Evolutionary conservation across 1,284 basidiomycete species (phyloP).

Genomic region (Agaricales sp.): DNA sequence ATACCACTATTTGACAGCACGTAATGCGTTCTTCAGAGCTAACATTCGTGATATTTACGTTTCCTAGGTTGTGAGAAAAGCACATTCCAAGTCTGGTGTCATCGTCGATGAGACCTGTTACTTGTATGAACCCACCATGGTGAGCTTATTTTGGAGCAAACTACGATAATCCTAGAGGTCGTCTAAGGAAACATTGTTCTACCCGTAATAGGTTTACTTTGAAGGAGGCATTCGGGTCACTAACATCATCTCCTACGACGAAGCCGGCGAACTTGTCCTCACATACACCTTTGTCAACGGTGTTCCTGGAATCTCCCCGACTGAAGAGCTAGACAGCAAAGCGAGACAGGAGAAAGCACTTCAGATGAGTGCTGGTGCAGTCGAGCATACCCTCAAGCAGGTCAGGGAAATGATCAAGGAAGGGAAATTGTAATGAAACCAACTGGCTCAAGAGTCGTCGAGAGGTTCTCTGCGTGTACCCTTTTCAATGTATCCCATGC

Average conservation of each 20-base stretch:
- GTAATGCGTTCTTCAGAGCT: no score
- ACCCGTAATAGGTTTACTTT: slow-evolving; percentile 22
- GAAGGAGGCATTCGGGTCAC: slow-evolving; percentile 18
- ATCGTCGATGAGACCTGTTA: slow-evolving; percentile 15
- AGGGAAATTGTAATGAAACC: slow-evolving; percentile 11
- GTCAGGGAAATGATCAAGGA: slow-evolving; percentile 18
- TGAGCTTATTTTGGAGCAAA: no score
- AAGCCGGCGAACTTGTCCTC: slow-evolving; percentile 16
- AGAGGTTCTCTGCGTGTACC: no score
- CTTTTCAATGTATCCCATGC: no score
- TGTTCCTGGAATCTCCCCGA: slow-evolving; percentile 15
- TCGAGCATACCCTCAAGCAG: slow-evolving; percentile 16
- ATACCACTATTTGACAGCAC: no score
- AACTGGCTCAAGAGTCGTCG: no score
- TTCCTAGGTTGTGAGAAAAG: neutral
- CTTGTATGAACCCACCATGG: slow-evolving; percentile 17
- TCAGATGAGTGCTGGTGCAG: slow-evolving; percentile 10
- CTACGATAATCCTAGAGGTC: no score
- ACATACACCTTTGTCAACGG: slow-evolving; percentile 23
- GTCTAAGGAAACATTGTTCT: no score
- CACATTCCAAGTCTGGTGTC: slow-evolving; percentile 6
- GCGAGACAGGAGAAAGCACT: slow-evolving; percentile 16
- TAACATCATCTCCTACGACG: slow-evolving; percentile 21
- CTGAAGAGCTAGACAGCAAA: slow-evolving; percentile 10
- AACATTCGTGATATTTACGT: no score